Evolutionary conservation across 306 rosid species (phyloP), one percentile per base, ranked within the genome.

Genomic region (Glycine latifolia): DNA sequence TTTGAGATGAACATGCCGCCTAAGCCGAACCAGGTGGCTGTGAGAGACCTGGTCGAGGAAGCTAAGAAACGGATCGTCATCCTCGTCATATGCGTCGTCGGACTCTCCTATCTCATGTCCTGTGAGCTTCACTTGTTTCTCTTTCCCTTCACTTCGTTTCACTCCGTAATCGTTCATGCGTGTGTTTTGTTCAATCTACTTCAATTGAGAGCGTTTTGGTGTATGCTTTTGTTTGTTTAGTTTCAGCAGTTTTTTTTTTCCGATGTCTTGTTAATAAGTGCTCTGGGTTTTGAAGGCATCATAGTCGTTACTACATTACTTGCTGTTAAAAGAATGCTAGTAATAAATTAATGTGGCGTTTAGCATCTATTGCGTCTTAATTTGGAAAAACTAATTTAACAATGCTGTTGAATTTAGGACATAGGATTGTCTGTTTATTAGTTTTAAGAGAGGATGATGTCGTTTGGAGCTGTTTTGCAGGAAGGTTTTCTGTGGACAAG

Each of bases 21-120:
- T 54, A 55, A 67, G 79, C 85, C 80, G 75, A 93, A 85, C 82
- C 94, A 81, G 67, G 96, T 91, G 37, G 26, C 85, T 73, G 88
- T 86, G 79, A 94, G 94, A 10, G 99, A 95, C 97, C 97, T 95
- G 17, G 92, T 85, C 7, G 99, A 95, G 82, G 99, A 95, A 85
- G 97, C 97, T 12, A 95, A 95, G 93, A 95, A 93, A 86, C 89
- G 98, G 83, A 76, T 95, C 87, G 90, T 95, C 15, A 80, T 95
- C 71, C 89, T 95, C 75, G 84, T 85, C 77, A 84, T 95, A 60
- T 91, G 91, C 87, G 94, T 91, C 6, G 93, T 95, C 15, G 99
- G 99, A 76, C 87, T 95, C 79, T 93, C 99, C 0, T 95, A 95
- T 80, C 87, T 95, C 85, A 95, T 95, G 99, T 95, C 99, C 3